These are phyloP conservation scores for Aspergillus amoenus DNA, from an alignment of 2,329 filamentous ascomycete species.

Conservation along the genomic window DNA sequence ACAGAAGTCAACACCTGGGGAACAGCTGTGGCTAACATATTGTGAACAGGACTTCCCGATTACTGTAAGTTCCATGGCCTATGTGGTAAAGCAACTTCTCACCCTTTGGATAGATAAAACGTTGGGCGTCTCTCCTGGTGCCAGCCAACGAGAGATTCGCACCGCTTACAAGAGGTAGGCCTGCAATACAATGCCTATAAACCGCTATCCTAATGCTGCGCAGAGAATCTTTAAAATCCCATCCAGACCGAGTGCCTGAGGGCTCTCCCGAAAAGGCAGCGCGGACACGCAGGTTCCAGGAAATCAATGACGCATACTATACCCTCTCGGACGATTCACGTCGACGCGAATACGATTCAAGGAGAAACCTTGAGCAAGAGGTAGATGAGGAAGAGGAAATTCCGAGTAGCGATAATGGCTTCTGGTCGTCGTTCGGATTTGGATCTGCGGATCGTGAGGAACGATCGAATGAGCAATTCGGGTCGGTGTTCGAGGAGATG, in stretches of 20 bases:
- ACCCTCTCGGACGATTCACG: slow-evolving; percentile 77
- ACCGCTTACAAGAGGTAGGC: slow-evolving; percentile 89
- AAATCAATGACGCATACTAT: slow-evolving; percentile 91
- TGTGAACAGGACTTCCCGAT: slow-evolving; percentile 30
- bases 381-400: slow-evolving; percentile 53
- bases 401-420: slow-evolving; percentile 52
- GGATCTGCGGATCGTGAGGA: slow-evolving; percentile 38
- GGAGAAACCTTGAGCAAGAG: slow-evolving; percentile 57
- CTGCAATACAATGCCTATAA: neutral
- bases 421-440: slow-evolving; percentile 74
- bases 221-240: slow-evolving; percentile 77
- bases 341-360: slow-evolving; percentile 76
- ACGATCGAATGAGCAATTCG: slow-evolving; percentile 72
- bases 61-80: slow-evolving; percentile 37
- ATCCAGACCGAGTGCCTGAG: slow-evolving; percentile 83
- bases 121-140: slow-evolving; percentile 70
- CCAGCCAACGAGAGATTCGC: slow-evolving; percentile 79
- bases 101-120: slow-evolving; percentile 59
- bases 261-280: slow-evolving; percentile 78
- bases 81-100: neutral
- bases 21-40: slow-evolving; percentile 2
- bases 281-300: slow-evolving; percentile 85
- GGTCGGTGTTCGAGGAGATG: slow-evolving; percentile 88
- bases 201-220: slow-evolving; percentile 43
- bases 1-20: neutral